Evolutionary conservation across 768 basidiomycete species (phyloP).

Genomic region (Aureoboletus auriporus): DNA sequence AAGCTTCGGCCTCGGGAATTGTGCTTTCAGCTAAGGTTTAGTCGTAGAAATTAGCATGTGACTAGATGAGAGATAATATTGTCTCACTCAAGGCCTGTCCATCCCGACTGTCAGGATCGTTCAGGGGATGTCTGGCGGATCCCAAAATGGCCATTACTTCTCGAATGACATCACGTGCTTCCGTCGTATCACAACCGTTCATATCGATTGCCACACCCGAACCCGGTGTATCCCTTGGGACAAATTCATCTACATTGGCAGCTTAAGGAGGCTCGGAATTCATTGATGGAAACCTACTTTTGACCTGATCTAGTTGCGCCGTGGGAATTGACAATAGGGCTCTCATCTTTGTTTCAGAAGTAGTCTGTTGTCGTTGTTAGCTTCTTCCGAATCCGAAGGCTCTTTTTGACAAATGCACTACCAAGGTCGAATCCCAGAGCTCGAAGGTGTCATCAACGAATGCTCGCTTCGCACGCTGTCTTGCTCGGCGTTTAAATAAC

Average conservation of each 20-base stretch:
- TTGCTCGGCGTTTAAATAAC: neutral
- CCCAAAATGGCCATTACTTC: too few species aligned
- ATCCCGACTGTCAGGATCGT: too few species aligned
- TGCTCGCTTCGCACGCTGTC: neutral
- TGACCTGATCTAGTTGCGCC: neutral
- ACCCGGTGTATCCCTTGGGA: neutral
- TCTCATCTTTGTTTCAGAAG: constrained; percentile 5
- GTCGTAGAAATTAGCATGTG: neutral
- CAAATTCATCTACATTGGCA: neutral
- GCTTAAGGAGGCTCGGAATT: neutral
- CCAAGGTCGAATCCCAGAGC: constrained; percentile 1
- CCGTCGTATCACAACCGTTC: neutral
- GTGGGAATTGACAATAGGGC: neutral
- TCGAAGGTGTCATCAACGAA: neutral
- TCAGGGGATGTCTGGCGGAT: too few species aligned
- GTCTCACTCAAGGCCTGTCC: too few species aligned
- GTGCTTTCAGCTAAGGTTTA: neutral
- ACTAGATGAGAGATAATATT: too few species aligned
- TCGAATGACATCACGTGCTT: too few species aligned
- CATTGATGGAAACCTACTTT: neutral
- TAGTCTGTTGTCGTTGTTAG: too few species aligned
- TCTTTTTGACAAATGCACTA: neutral
- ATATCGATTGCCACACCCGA: neutral
- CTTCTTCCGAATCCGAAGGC: too few species aligned
- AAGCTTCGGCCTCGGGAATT: neutral